These are phyloP conservation scores for Amborella trichopoda DNA, from an alignment of 164 flowering plant genomes.

Conservation along the genomic window DNA sequence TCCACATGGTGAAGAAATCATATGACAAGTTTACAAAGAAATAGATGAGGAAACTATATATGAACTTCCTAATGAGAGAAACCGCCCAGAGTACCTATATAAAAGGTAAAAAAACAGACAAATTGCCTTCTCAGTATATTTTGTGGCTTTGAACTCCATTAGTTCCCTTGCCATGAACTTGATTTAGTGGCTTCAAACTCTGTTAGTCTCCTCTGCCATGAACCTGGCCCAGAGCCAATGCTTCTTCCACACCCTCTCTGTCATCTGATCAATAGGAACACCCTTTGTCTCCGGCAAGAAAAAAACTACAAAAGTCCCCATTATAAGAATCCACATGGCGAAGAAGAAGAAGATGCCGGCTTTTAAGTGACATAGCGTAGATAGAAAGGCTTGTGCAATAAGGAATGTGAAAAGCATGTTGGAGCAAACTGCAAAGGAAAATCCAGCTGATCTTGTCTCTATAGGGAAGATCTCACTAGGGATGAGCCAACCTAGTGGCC, in stretches of 20 bases:
- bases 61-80: too few species aligned
- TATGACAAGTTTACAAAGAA: too few species aligned
- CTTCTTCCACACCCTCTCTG: slow-evolving; percentile 77
- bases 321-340: slow-evolving; percentile 38
- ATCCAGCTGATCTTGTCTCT: slow-evolving; percentile 50
- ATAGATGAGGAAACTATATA: too few species aligned
- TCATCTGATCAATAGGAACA: slow-evolving; percentile 88
- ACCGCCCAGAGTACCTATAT: too few species aligned
- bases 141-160: too few species aligned
- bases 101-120: too few species aligned
- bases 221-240: slow-evolving; percentile 93
- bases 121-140: too few species aligned
- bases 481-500: slow-evolving; percentile 58
- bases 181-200: slow-evolving; percentile 35
- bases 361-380: slow-evolving; percentile 55
- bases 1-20: too few species aligned
- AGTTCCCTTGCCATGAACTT: too few species aligned
- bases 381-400: slow-evolving; percentile 67
- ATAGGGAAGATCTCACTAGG: slow-evolving; percentile 55
- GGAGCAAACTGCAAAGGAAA: slow-evolving; percentile 48
- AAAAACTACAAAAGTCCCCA: slow-evolving; percentile 33
- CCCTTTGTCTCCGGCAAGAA: slow-evolving; percentile 66
- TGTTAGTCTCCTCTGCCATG: slow-evolving; percentile 80
- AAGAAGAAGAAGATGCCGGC: slow-evolving; percentile 66
- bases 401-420: slow-evolving; percentile 71